Conservation (phyloP, 805 yeast genomes). For the Metschnikowia peoriensis region DNA sequence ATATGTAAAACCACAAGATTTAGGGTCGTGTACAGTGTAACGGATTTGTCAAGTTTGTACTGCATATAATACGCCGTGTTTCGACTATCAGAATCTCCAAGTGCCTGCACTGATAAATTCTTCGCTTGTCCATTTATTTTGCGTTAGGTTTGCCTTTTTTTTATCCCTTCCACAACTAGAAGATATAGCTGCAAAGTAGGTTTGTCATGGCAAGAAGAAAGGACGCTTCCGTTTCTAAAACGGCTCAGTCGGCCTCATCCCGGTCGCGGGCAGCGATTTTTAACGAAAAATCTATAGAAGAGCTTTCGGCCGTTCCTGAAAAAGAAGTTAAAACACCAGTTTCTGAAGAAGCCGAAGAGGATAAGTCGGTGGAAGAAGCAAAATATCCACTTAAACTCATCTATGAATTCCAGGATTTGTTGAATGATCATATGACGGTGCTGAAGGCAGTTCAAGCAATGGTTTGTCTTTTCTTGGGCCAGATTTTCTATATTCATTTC, state of each 20-base stretch:
- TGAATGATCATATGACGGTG: conserved; percentile 33
- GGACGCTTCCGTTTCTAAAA: conserved; percentile 4
- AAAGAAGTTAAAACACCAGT: neutral
- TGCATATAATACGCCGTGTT: neutral
- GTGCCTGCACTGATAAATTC: neutral
- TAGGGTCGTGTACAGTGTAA: neutral
- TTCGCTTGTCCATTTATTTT: neutral
- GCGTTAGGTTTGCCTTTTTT: conserved; percentile 6
- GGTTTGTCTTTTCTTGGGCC: conserved; percentile 27
- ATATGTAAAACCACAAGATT: too few species aligned
- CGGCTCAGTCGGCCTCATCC: conserved; percentile 12
- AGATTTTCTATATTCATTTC: conserved; percentile 29
- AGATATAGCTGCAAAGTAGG: too few species aligned
- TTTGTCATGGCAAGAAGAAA: conserved; percentile 18
- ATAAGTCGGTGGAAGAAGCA: conserved; percentile 7
- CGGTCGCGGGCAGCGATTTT: conserved; percentile 20
- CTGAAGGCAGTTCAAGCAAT: conserved; percentile 33
- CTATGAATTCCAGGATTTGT: conserved; percentile 36
- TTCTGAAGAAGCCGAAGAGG: conserved; percentile 2
- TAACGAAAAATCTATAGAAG: conserved; percentile 5
- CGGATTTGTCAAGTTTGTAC: neutral
- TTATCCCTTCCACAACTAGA: too few species aligned
- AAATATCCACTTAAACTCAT: conserved; percentile 19
- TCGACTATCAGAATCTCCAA: neutral
- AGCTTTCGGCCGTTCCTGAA: neutral